Evolutionary conservation across 1,284 basidiomycete species (phyloP), one percentile per base, ranked within the genome.

Genomic region (Golubevia pallescens): DNA sequence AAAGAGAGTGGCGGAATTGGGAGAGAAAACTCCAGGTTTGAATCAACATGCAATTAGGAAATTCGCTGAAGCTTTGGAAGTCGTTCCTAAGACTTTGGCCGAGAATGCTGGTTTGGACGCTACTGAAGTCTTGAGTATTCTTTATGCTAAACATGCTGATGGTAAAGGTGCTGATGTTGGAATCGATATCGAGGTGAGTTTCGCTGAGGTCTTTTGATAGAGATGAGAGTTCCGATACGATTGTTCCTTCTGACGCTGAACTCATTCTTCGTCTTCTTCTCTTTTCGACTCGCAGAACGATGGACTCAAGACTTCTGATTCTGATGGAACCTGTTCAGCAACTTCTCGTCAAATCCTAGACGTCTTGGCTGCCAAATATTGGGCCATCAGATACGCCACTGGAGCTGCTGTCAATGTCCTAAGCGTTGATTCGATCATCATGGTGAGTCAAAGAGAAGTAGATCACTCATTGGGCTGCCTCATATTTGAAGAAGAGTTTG

Each of bases 401-500:
- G 95, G 97, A 83, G 95, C 97, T 3, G 97, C 97, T 1, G 90
- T 95, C 62, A 92, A 93, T 0, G 94, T 99, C 21, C 90, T 99
- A 58, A 92, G 92, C 67, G 97, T 99, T 8, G 97, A 99, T 87
- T 93, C 93, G 78, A 97, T 98, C 86, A 99, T 99, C 87, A 96
- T 97, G 91, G 64, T 64, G 53, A 57, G 65, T 38, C 38, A 5
- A 4, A 38, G 20, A n/a, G n/a, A n/a, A n/a, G n/a, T n/a, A n/a
- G n/a, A n/a, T n/a, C n/a, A n/a, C n/a, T n/a, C n/a, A n/a, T n/a
- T n/a, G n/a, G n/a, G n/a, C n/a, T n/a, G n/a, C n/a, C n/a, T n/a
- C n/a, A n/a, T n/a, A n/a, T n/a, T n/a, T n/a, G n/a, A n/a, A n/a
- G n/a, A n/a, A n/a, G n/a, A n/a, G n/a, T n/a, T n/a, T n/a, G n/a